phyloP scores from a whole-genome alignment of 768 basidiomycete genomes.

The Calocybe gangraenosa region DNA sequence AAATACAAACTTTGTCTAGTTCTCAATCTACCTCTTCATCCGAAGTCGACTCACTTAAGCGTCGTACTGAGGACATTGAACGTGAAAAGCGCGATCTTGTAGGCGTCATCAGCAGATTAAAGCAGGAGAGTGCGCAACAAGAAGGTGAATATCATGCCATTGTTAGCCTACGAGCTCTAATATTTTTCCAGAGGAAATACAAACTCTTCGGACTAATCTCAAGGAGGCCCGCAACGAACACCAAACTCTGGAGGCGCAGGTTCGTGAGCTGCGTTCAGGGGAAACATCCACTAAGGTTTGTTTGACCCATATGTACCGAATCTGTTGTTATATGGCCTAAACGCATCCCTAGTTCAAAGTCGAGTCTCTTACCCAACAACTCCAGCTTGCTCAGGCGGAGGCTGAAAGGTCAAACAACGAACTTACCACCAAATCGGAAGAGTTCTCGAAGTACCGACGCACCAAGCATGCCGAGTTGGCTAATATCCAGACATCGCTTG shows the following conservation, averaged over 20 bases:
- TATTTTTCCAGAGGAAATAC: slow-evolving; percentile 58
- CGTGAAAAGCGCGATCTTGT: slow-evolving; percentile 90
- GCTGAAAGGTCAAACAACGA: slow-evolving; percentile 67
- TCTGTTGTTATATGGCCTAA: neutral
- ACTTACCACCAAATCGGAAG: slow-evolving; percentile 68
- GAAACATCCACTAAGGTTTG: slow-evolving; percentile 75
- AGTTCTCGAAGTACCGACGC: slow-evolving; percentile 80
- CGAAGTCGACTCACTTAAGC: slow-evolving; percentile 55
- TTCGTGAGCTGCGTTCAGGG: slow-evolving; percentile 67
- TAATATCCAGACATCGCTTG: slow-evolving; percentile 72
- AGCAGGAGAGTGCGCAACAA: slow-evolving; percentile 68
- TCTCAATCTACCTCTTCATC: slow-evolving; percentile 61
- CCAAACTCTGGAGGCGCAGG: slow-evolving; percentile 59
- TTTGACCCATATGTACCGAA: neutral
- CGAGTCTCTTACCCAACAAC: slow-evolving; percentile 78
- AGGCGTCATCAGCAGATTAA: slow-evolving; percentile 75
- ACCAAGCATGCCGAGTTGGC: slow-evolving; percentile 76
- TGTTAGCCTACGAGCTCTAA: slow-evolving; percentile 6
- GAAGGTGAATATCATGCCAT: slow-evolving; percentile 53
- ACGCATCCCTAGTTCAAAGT: slow-evolving; percentile 66
- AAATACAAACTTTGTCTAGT: slow-evolving; percentile 51
- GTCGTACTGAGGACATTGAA: slow-evolving; percentile 69
- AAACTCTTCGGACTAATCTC: slow-evolving; percentile 60
- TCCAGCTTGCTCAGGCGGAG: slow-evolving; percentile 74
- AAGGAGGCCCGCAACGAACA: slow-evolving; percentile 76